A percentile compares a stretch with the other conserved stretches of the same genome.
Conservation (phyloP, 805 yeast genomes). For the Brettanomyces custersianus region DNA sequence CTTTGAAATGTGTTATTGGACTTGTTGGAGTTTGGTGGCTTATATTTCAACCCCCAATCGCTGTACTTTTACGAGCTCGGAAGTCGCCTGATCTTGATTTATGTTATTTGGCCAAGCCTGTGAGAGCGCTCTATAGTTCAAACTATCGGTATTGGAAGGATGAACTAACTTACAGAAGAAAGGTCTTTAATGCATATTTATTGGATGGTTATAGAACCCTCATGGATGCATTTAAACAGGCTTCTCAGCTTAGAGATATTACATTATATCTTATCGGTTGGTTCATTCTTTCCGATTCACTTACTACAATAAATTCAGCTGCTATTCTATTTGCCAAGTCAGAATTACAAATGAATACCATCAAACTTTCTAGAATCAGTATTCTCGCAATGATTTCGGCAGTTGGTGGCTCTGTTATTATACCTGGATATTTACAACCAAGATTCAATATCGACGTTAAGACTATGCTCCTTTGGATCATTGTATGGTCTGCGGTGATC, state of each 20-base stretch:
- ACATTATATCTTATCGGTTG: slow-evolving; percentile 60
- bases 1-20: slow-evolving; percentile 50
- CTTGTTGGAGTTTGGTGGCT: slow-evolving; percentile 76
- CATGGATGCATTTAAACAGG: slow-evolving; percentile 46
- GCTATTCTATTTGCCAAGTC: slow-evolving; percentile 71
- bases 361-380: slow-evolving; percentile 56
- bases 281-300: slow-evolving; percentile 69
- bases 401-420: slow-evolving; percentile 51
- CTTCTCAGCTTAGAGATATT: slow-evolving; percentile 53
- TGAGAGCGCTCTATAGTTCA: slow-evolving; percentile 1
- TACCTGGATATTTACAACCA: slow-evolving; percentile 37
- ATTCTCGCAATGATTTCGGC: slow-evolving; percentile 60
- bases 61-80: slow-evolving; percentile 35
- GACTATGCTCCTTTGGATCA: slow-evolving; percentile 39
- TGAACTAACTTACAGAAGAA: slow-evolving; percentile 8
- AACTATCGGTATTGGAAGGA: slow-evolving; percentile 7
- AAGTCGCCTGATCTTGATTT: slow-evolving; percentile 29
- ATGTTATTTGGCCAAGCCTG: slow-evolving; percentile 9
- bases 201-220: slow-evolving; percentile 58
- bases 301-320: slow-evolving; percentile 72
- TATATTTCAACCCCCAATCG: slow-evolving; percentile 56
- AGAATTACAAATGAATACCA: slow-evolving; percentile 59
- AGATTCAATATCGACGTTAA: slow-evolving; percentile 35
- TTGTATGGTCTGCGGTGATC: slow-evolving; percentile 53
- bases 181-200: slow-evolving; percentile 26